Conservation (phyloP, 257 asterid species). For the Agastache rugosa region DNA sequence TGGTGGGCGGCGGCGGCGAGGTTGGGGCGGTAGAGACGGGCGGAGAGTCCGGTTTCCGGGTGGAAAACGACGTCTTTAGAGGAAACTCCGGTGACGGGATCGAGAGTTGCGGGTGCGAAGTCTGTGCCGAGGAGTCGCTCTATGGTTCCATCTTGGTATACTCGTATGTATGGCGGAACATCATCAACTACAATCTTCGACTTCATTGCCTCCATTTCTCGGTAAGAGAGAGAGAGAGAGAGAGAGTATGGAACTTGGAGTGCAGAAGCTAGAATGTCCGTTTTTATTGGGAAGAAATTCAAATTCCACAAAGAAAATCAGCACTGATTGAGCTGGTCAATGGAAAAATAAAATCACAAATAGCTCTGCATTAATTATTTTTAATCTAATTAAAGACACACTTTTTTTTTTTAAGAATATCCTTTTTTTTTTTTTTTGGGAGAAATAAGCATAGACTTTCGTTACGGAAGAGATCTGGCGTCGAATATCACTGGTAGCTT, state of each 20-base stretch:
- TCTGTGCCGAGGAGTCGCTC: constrained; percentile 63
- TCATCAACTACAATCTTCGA: constrained; percentile 47
- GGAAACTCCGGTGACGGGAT: constrained; percentile 55
- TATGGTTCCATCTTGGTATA: constrained; percentile 60
- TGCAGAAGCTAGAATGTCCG: neutral
- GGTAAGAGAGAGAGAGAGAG: constrained; percentile 5
- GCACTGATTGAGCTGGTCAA: too few species aligned
- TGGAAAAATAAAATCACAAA: too few species aligned
- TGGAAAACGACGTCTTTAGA: constrained; percentile 57
- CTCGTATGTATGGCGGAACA: constrained; percentile 61
- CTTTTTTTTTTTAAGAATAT: too few species aligned
- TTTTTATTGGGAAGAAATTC: neutral
- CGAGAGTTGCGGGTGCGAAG: constrained; percentile 45
- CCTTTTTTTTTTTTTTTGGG: too few species aligned
- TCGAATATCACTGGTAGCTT: too few species aligned
- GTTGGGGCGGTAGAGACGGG: constrained; percentile 62
- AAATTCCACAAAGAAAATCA: too few species aligned
- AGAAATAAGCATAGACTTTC: too few species aligned
- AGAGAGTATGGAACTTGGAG: neutral
- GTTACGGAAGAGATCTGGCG: too few species aligned
- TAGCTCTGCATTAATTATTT: too few species aligned
- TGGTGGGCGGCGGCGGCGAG: neutral
- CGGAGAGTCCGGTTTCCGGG: constrained; percentile 53
- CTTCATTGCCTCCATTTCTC: constrained; percentile 48
- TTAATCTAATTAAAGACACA: too few species aligned